Evolutionary conservation across 2,329 filamentous ascomycete genomes (phyloP).

Genomic region (Tetracladium maxilliforme): DNA sequence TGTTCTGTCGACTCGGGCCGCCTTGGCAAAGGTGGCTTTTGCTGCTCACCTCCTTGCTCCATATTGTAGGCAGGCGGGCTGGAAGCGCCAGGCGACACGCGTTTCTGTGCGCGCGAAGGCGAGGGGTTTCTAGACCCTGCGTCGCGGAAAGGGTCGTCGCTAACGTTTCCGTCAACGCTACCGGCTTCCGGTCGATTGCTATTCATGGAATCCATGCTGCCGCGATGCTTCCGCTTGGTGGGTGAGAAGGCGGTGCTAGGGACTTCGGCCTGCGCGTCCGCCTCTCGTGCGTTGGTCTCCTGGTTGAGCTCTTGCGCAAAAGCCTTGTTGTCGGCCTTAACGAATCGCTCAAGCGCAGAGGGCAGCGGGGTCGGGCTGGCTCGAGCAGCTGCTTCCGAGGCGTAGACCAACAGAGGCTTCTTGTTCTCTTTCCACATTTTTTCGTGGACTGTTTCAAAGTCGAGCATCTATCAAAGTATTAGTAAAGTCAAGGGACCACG

Average conservation of each 20-base stretch:
- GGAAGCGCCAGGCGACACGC: not conserved
- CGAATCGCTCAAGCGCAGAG: slow-evolving; percentile 22
- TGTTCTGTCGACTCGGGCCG: no score
- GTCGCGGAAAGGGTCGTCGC: no score
- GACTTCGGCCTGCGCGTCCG: slow-evolving; percentile 5
- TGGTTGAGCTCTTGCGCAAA: slow-evolving; percentile 33
- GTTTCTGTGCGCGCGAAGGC: not conserved
- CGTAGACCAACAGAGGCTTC: slow-evolving; percentile 34
- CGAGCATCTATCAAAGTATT: slow-evolving; percentile 25
- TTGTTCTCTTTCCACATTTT: slow-evolving; percentile 32
- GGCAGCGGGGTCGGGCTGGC: slow-evolving; percentile 20
- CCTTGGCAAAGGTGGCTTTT: no score
- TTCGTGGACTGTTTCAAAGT: slow-evolving; percentile 25
- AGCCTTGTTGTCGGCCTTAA: slow-evolving; percentile 32
- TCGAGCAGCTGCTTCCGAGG: slow-evolving; percentile 31
- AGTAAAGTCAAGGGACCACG: not conserved
- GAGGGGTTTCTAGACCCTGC: not conserved
- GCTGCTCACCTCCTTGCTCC: not conserved
- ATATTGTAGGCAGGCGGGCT: not conserved
- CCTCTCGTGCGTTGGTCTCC: slow-evolving; percentile 15
- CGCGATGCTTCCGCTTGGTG: slow-evolving; percentile 24
- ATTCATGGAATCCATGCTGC: not conserved
- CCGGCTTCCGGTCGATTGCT: not conserved
- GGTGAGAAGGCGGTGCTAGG: not conserved
- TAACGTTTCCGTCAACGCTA: no score